Evolutionary conservation across 371 early-diverging fungal species (phyloP).

Genomic region (Rhizomucor miehei): DNA sequence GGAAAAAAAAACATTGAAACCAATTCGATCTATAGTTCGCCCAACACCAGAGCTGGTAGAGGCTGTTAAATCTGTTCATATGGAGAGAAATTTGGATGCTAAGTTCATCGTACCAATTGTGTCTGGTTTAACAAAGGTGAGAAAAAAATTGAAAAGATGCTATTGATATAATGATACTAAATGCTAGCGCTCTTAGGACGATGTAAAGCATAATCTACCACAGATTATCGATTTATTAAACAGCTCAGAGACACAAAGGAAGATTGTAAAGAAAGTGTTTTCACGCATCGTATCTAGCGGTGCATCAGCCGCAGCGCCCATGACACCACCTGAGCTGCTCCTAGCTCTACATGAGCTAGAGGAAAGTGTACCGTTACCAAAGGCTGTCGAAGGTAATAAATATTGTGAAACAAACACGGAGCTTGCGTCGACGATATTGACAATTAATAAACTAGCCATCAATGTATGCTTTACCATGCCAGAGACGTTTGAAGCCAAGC

Average conservation of each 20-base stretch:
- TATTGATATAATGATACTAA: background rate
- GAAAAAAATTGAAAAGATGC: too few relatives aligned
- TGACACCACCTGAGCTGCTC: slow-evolving; percentile 20
- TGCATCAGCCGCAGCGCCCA: slow-evolving; percentile 24
- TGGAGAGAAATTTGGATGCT: slow-evolving; percentile 57
- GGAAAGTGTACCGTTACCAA: slow-evolving; percentile 25
- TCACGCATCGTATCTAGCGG: slow-evolving; percentile 42
- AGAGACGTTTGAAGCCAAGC: slow-evolving; percentile 65
- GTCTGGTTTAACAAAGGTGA: slow-evolving; percentile 62
- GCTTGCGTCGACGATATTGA: background rate
- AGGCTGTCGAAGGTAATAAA: slow-evolving; percentile 50
- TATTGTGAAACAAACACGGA: background rate
- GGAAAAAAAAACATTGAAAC: background rate
- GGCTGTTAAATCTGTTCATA: slow-evolving; percentile 55
- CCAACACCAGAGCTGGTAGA: slow-evolving; percentile 62
- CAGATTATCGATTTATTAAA: slow-evolving; percentile 65
- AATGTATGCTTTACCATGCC: slow-evolving; percentile 68
- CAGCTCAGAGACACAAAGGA: slow-evolving; percentile 55
- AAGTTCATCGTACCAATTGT: slow-evolving; percentile 69
- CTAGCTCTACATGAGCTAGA: slow-evolving; percentile 35
- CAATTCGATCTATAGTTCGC: slow-evolving; percentile 27
- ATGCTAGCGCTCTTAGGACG: slow-evolving; percentile 27
- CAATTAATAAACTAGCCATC: slow-evolving; percentile 45
- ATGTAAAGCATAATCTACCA: slow-evolving; percentile 54
- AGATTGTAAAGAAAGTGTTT: slow-evolving; percentile 61